Conservation (phyloP, 768 basidiomycete species). For the Amanita phalloides region DNA sequence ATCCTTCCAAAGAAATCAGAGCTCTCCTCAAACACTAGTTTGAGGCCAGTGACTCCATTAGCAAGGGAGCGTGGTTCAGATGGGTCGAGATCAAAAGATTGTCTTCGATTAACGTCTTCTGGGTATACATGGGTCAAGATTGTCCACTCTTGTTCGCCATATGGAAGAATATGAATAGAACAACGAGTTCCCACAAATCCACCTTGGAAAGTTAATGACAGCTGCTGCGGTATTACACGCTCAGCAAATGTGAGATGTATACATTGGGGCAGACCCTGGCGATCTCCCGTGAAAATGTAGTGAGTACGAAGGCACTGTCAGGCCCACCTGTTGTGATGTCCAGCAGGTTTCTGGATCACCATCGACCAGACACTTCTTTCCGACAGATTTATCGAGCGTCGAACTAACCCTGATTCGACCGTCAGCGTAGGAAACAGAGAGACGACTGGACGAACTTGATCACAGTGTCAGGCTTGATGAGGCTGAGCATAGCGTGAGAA, state of each 20-base stretch:
- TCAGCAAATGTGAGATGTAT: slow-evolving; percentile 53
- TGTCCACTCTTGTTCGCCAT: slow-evolving; percentile 31
- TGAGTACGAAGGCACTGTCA: neutral
- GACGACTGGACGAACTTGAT: slow-evolving; percentile 34
- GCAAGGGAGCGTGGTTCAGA: slow-evolving; percentile 11
- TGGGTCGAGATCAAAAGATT: slow-evolving; percentile 47
- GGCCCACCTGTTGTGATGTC: slow-evolving; percentile 65
- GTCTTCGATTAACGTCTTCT: slow-evolving; percentile 68
- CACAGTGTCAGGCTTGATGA: slow-evolving; percentile 32
- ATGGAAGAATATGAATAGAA: slow-evolving; percentile 22
- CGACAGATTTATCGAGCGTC: slow-evolving; percentile 60
- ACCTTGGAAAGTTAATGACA: slow-evolving; percentile 72
- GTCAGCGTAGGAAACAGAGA: slow-evolving; percentile 3
- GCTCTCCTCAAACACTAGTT: slow-evolving; percentile 67
- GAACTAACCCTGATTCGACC: slow-evolving; percentile 57
- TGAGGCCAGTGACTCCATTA: slow-evolving; percentile 35
- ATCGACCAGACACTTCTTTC: slow-evolving; percentile 64
- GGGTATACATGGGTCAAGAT: slow-evolving; percentile 52
- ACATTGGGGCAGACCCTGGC: slow-evolving; percentile 69
- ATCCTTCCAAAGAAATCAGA: slow-evolving; percentile 83
- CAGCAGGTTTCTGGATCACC: slow-evolving; percentile 72
- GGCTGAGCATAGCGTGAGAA: slow-evolving; percentile 10
- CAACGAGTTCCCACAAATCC: slow-evolving; percentile 74
- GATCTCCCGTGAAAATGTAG: neutral
- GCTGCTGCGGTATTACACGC: slow-evolving; percentile 41